Conservation (phyloP, 371 early-diverging fungal species). For the Mucor sp. region DNA sequence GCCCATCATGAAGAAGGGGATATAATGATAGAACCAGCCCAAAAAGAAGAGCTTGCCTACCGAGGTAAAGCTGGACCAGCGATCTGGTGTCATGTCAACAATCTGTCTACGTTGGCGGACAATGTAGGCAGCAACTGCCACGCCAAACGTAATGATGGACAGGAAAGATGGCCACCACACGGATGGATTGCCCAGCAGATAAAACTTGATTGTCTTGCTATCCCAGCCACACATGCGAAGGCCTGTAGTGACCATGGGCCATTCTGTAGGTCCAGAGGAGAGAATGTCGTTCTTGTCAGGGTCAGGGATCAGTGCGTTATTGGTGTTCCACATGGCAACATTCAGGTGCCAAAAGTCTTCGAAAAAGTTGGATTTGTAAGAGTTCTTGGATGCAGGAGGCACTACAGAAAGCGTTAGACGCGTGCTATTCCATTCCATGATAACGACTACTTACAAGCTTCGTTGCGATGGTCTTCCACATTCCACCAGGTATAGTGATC, state of each 20-base stretch:
- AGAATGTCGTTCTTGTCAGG: conserved; percentile 92
- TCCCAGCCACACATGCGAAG: conserved; percentile 98
- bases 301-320: conserved; percentile 97
- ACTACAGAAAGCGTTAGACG: conserved; percentile 32
- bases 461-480: conserved; percentile 88
- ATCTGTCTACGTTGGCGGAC: conserved; percentile 68
- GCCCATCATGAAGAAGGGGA: conserved; percentile 98
- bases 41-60: conserved; percentile 72
- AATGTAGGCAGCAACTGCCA: conserved; percentile 47
- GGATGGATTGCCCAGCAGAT: conserved; percentile 94
- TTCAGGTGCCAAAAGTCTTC: conserved; percentile 92
- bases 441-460: conserved; percentile 38
- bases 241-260: conserved; percentile 93
- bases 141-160: conserved; percentile 56
- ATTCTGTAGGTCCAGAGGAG: conserved; percentile 90
- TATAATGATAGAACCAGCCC: conserved; percentile 97
- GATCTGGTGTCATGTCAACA: conserved; percentile 55
- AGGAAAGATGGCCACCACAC: conserved; percentile 91
- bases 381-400: conserved; percentile 57
- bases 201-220: conserved; percentile 86
- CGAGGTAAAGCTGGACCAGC: conserved; percentile 71
- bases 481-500: conserved; percentile 88
- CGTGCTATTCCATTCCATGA: neutral
- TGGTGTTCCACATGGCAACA: conserved; percentile 95
- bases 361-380: conserved; percentile 78